These are phyloP conservation scores for Teratosphaeria zuluensis DNA, from an alignment of 2,329 filamentous ascomycete genomes.

Conservation along the genomic window DNA sequence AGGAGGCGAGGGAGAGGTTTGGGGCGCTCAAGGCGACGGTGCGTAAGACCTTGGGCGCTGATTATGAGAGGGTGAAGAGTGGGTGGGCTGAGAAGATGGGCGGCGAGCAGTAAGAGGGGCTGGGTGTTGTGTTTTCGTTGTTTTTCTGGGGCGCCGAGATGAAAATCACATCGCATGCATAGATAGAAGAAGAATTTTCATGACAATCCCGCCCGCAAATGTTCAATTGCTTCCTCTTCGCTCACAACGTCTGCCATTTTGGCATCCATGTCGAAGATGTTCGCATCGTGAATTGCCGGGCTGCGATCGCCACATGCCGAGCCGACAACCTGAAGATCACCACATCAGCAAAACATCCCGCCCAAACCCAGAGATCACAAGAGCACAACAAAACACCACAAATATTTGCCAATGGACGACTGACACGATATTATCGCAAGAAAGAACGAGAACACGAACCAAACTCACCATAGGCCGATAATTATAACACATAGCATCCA, in stretches of 20 bases:
- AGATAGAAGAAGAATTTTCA: neutral
- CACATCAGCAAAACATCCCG: neutral
- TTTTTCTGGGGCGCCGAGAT: neutral
- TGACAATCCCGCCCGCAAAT: neutral
- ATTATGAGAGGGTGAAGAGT: neutral
- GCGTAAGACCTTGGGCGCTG: neutral
- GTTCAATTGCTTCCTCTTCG: conserved; percentile 12
- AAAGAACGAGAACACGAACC: neutral
- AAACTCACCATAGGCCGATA: conserved; percentile 11
- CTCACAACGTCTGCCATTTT: conserved; percentile 18
- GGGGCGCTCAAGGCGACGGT: neutral
- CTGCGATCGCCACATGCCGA: conserved; percentile 16
- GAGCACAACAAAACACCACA: no score
- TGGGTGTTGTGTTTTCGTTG: neutral
- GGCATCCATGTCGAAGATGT: conserved; percentile 19
- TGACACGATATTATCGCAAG: neutral
- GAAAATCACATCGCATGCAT: neutral
- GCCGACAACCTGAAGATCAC: conserved; percentile 11
- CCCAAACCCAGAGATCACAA: neutral
- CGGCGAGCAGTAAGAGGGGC: neutral
- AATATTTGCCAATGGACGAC: no score
- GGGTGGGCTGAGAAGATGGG: neutral
- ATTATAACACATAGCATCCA: conserved; percentile 15
- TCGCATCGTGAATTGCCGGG: conserved; percentile 14
- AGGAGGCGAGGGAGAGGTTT: neutral